phyloP scores from a whole-genome alignment of 2,329 filamentous ascomycete species.

The Peltaster fructicola region DNA sequence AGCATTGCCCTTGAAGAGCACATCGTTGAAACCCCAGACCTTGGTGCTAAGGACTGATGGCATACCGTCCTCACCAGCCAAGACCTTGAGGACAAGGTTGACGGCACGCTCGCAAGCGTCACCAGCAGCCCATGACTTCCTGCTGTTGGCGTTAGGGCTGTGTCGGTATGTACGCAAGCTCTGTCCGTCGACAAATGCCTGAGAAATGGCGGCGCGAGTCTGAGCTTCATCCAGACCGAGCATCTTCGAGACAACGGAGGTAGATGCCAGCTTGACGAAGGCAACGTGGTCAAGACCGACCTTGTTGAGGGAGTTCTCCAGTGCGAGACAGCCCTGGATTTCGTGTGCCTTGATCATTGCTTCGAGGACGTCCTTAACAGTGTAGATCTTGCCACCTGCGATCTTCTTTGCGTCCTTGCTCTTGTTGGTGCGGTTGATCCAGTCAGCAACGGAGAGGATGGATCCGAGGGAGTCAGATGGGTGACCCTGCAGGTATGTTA shows the following conservation, averaged over 20 bases:
- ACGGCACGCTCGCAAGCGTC: constrained; percentile 97
- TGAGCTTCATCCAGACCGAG: constrained; percentile 76
- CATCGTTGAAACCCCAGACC: constrained; percentile 97
- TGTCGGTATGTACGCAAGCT: constrained; percentile 92
- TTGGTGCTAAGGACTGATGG: constrained; percentile 86
- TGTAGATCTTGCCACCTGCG: constrained; percentile 61
- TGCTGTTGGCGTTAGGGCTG: constrained; percentile 97
- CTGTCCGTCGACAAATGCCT: constrained; percentile 96
- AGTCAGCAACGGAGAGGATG: constrained; percentile 91
- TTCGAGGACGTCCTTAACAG: constrained; percentile 78
- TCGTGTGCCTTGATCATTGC: constrained; percentile 95
- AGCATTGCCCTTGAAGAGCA: constrained; percentile 87
- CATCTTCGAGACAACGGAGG: constrained; percentile 90
- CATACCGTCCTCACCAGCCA: constrained; percentile 78
- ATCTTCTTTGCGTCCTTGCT: constrained; percentile 55
- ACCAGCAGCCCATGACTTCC: constrained; percentile 97
- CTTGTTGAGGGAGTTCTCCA: constrained; percentile 98
- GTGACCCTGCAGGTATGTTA: no score
- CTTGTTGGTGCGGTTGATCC: constrained; percentile 87
- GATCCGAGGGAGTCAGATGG: constrained; percentile 95
- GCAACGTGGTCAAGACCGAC: constrained; percentile 96
- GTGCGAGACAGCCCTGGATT: constrained; percentile 89
- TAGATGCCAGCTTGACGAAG: constrained; percentile 89
- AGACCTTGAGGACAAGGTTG: constrained; percentile 94
- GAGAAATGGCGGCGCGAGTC: constrained; percentile 87